Percentiles rank a stretch among this genome's conserved stretches.
These are phyloP conservation scores for Hygrocybe punicea DNA, from an alignment of 768 basidiomycete species.

Conservation along the genomic window DNA sequence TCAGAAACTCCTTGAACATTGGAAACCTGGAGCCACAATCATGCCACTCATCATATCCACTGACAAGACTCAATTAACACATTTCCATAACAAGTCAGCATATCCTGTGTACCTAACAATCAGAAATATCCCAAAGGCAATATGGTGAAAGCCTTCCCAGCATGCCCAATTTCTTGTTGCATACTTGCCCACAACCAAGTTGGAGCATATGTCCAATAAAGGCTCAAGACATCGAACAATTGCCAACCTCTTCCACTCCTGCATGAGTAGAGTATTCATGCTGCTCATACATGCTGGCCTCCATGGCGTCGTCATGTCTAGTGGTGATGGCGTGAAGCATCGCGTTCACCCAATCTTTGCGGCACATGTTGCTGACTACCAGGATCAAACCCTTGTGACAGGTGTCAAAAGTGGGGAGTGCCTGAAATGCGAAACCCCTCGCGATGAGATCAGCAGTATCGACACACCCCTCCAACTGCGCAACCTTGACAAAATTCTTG, in stretches of 20 bases:
- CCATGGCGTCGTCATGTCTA: slow-evolving; percentile 22
- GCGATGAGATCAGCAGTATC: slow-evolving; percentile 18
- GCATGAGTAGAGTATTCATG: slow-evolving; percentile 28
- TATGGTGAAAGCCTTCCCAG: slow-evolving; percentile 35
- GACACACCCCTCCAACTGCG: slow-evolving; percentile 5
- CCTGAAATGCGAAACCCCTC: slow-evolving; percentile 21
- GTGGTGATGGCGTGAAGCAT: slow-evolving; percentile 35
- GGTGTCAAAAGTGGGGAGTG: slow-evolving; percentile 26
- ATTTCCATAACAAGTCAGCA: slow-evolving; percentile 39
- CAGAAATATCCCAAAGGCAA: slow-evolving; percentile 43
- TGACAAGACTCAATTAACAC: slow-evolving; percentile 44
- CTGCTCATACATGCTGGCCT: slow-evolving; percentile 26
- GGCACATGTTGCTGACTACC: slow-evolving; percentile 39
- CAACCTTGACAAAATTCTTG: slow-evolving; percentile 16
- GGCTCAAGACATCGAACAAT: slow-evolving; percentile 14
- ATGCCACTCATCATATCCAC: slow-evolving; percentile 45
- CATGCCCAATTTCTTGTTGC: slow-evolving; percentile 36
- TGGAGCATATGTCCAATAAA: slow-evolving; percentile 30
- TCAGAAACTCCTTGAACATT: slow-evolving; percentile 22
- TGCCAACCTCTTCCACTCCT: slow-evolving; percentile 38
- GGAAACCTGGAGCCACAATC: slow-evolving; percentile 29
- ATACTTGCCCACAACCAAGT: slow-evolving; percentile 39
- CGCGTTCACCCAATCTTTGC: slow-evolving; percentile 41
- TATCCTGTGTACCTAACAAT: slow-evolving; percentile 50
- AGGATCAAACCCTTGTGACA: slow-evolving; percentile 43